phyloP scores from a whole-genome alignment of 2,329 filamentous ascomycete species.

The Didymella pinodella region DNA sequence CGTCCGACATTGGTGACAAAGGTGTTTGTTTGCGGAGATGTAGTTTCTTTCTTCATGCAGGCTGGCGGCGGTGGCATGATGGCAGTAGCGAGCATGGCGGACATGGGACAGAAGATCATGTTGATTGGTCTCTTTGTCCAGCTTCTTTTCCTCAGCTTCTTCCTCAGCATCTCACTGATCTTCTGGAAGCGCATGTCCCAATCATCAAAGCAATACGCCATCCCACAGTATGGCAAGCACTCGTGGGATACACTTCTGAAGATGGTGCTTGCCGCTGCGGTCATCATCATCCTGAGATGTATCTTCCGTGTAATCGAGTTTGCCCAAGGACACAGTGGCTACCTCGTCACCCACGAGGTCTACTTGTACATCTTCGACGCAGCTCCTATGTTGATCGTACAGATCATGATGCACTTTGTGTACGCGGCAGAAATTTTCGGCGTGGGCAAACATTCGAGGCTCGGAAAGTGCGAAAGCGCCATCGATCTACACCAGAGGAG shows the following conservation, averaged over 20 bases:
- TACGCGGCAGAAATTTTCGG: conserved; percentile 32
- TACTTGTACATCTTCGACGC: conserved; percentile 59
- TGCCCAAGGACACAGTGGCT: conserved; percentile 54
- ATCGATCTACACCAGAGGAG: conserved; percentile 32
- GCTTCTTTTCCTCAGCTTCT: conserved; percentile 36
- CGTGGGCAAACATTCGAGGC: conserved; percentile 11
- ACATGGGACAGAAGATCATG: conserved; percentile 34
- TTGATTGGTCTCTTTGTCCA: conserved; percentile 37
- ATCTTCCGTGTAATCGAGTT: conserved; percentile 61
- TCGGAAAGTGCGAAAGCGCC: conserved; percentile 26
- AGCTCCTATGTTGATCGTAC: conserved; percentile 53
- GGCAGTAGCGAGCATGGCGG: conserved; percentile 25
- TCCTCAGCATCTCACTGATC: conserved; percentile 31
- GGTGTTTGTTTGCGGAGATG: conserved; percentile 63
- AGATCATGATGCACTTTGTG: conserved; percentile 44
- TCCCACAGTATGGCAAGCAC: conserved; percentile 45
- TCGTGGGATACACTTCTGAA: conserved; percentile 50
- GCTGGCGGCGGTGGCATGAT: conserved; percentile 43
- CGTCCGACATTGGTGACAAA: conserved; percentile 57
- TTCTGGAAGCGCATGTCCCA: conserved; percentile 35
- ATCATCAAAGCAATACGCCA: conserved; percentile 18
- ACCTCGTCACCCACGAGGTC: conserved; percentile 54
- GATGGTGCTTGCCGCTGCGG: conserved; percentile 54
- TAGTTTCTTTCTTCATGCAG: conserved; percentile 62
- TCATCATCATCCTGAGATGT: conserved; percentile 58